Conservation (phyloP, 768 basidiomycete genomes). For the Lentinula guzmanii region DNA sequence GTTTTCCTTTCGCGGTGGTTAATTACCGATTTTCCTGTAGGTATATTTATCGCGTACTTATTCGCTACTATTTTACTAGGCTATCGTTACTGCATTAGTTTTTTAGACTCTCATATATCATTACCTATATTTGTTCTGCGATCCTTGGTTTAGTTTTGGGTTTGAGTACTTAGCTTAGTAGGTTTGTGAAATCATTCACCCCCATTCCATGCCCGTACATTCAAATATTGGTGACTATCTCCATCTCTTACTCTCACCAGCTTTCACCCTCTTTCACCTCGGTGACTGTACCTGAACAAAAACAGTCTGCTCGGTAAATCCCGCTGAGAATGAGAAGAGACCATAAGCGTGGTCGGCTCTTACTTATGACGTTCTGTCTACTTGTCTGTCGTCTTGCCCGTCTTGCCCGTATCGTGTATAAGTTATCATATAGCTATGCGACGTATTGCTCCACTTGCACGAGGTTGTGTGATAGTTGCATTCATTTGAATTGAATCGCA, state of each 20-base stretch:
- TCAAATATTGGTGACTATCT: not conserved
- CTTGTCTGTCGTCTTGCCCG: not conserved
- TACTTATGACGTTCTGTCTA: not conserved
- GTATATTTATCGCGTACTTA: not conserved
- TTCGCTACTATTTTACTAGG: not conserved
- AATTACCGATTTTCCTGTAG: not conserved
- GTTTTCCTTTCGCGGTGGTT: not conserved
- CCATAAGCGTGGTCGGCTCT: not conserved
- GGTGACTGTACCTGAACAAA: not conserved
- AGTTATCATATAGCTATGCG: not conserved
- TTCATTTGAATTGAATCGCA: not conserved
- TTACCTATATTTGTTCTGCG: not conserved
- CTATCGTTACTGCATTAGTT: not conserved
- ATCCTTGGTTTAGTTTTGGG: not conserved
- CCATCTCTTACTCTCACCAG: not conserved
- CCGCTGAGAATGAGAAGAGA: not conserved
- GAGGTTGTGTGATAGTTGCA: constrained; percentile 5
- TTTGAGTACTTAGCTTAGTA: not conserved
- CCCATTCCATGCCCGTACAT: not conserved
- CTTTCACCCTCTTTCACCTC: not conserved
- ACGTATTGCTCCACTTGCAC: constrained; percentile 4
- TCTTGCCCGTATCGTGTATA: not conserved
- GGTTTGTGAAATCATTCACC: not conserved
- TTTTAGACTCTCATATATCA: not conserved
- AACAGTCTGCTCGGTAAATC: not conserved